phyloP scores from a whole-genome alignment of 495 filamentous ascomycete genomes.

The Aspergillus sclerotiicarbonarius region DNA sequence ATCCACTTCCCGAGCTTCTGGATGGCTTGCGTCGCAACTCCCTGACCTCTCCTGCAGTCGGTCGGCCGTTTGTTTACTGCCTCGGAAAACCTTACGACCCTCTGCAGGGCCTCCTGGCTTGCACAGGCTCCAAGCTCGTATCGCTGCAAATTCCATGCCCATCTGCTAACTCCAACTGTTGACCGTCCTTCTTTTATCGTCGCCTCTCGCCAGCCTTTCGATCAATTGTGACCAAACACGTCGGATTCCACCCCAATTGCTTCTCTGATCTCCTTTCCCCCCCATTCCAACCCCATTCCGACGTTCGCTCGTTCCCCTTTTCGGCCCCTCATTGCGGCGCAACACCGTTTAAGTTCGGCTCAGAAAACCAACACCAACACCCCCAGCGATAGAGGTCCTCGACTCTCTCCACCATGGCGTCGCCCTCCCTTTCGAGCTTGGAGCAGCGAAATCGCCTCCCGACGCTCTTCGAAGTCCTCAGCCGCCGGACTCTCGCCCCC shows the following conservation, averaged over 20 bases:
- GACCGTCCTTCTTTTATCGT: slow-evolving; percentile 13
- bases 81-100: slow-evolving; percentile 1
- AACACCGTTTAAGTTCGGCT: neutral
- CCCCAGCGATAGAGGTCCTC: neutral
- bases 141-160: slow-evolving; percentile 12
- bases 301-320: slow-evolving; percentile 22
- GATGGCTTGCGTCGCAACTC: slow-evolving; percentile 13
- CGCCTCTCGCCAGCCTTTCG: slow-evolving; percentile 1
- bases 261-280: slow-evolving; percentile 7
- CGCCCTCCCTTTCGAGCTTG: slow-evolving; percentile 30
- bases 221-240: neutral
- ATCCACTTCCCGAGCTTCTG: slow-evolving; percentile 4
- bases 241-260: neutral
- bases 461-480: slow-evolving; percentile 92
- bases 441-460: slow-evolving; percentile 78
- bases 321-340: slow-evolving; percentile 13
- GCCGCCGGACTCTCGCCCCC: slow-evolving; percentile 82
- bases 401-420: slow-evolving; percentile 30
- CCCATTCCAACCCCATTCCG: slow-evolving; percentile 5
- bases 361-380: slow-evolving; percentile 8
- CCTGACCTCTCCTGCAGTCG: slow-evolving; percentile 15
- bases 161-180: slow-evolving; percentile 11
- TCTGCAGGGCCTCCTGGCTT: slow-evolving; percentile 16
- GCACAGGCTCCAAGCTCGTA: slow-evolving; percentile 9
- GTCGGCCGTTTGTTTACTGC: slow-evolving; percentile 18